Evolutionary conservation across 495 filamentous ascomycete species (phyloP), one percentile per base, ranked within the genome.

Genomic region (Symbiotaphrina buchneri): DNA sequence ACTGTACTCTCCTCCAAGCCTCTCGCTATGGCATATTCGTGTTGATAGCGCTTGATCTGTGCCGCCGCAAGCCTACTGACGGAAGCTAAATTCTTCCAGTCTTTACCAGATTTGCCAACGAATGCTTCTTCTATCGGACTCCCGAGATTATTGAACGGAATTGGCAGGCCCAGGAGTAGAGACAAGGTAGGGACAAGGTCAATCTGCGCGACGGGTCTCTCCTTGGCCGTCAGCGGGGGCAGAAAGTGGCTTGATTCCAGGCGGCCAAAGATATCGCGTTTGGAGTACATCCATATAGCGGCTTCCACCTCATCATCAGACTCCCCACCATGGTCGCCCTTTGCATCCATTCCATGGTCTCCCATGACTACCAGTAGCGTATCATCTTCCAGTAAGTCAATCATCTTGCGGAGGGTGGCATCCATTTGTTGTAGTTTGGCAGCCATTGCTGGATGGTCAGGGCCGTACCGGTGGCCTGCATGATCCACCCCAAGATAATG

Each of bases 221-320:
- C 69, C 39, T 78, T 80, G 8, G 81, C 81, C 10, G 63, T 74
- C 21, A 57, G 54, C 0, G 84, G 82, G 10, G 81, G 82, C 3
- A 53, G 54, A 18, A 51, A 36, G 37, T 60, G 66, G 3, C 69
- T 60, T 4, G 62, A 54, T 34, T 63, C 62, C 0, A 66, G 78
- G 21, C 78, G 68, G 10, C 87, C 87, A 51, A 95, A 97, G 3
- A 78, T 47, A 1, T 61, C 60, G 31, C 64, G 71, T 43, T 78
- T 84, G 3, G 90, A 93, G 46, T 94, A 97, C 82, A 97, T 85
- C 87, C 90, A 97, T 30, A 97, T 46, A 1, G 90, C 87, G 35
- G 87, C 83, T 49, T 95, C 68, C 18, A 97, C 65, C 44, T 97
- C 87, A 26, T 91, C 82, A 42, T 90, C 74, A 8, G 83, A 93